Evolutionary conservation across 2,329 filamentous ascomycete genomes (phyloP).

Genomic region (Sporothrix inflata): DNA sequence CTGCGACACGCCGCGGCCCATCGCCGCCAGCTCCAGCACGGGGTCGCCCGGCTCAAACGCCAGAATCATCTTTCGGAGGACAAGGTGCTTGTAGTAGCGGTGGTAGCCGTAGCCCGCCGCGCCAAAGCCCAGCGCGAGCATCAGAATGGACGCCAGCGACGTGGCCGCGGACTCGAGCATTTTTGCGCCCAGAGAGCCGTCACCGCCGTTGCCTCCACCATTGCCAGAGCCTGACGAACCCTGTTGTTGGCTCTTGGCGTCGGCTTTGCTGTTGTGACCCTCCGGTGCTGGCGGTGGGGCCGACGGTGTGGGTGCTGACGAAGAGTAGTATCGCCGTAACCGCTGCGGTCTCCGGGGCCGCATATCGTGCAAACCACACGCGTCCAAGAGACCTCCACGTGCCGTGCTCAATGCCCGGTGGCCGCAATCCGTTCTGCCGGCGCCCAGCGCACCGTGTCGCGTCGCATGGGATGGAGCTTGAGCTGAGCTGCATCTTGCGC

Average conservation of each 20-base stretch:
- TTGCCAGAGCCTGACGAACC: not conserved
- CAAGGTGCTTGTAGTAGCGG: conserved; percentile 83
- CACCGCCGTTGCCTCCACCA: not conserved
- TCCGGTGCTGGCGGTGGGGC: not conserved
- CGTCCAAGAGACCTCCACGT: not conserved
- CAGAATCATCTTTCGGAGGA: conserved; percentile 88
- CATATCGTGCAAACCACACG: not conserved
- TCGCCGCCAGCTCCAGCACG: conserved; percentile 77
- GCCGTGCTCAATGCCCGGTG: not conserved
- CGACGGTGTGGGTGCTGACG: not conserved
- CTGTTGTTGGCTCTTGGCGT: not conserved
- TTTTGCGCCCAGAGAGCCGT: conserved; percentile 53
- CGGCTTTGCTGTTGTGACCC: not conserved
- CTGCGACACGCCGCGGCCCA: conserved; percentile 57
- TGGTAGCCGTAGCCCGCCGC: conserved; percentile 78
- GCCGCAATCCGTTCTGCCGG: not conserved
- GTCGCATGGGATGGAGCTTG: not conserved
- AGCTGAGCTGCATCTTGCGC: not conserved
- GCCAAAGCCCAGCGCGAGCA: conserved; percentile 68
- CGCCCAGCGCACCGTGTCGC: not conserved
- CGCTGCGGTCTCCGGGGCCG: not conserved
- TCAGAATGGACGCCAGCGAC: conserved; percentile 72
- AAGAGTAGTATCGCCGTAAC: conserved; percentile 1
- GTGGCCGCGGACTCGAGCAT: conserved; percentile 77
- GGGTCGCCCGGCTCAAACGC: conserved; percentile 93